phyloP scores from a whole-genome alignment of 1,139 yeast genomes.

The Meyerozyma carpophila region DNA sequence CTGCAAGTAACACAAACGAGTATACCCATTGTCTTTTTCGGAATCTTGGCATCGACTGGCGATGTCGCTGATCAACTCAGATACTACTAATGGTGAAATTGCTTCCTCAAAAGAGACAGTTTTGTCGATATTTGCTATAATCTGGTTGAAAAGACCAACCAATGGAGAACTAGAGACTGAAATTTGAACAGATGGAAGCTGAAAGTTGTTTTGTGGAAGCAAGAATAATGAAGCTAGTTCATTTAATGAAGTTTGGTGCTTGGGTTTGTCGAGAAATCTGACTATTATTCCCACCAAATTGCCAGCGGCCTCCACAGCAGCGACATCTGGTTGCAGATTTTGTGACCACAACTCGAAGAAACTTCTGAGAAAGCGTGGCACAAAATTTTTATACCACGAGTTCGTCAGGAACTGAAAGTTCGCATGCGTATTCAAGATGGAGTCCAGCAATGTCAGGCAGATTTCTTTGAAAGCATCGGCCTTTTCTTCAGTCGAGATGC shows the following conservation, averaged over 20 bases:
- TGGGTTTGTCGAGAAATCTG: constrained; percentile 29
- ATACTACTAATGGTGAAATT: neutral
- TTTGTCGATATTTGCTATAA: constrained; percentile 49
- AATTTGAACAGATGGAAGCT: constrained; percentile 16
- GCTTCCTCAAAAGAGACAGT: constrained; percentile 1
- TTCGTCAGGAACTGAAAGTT: constrained; percentile 30
- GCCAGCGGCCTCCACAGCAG: constrained; percentile 28
- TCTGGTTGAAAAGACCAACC: constrained; percentile 43
- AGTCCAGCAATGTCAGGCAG: constrained; percentile 21
- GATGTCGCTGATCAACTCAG: neutral
- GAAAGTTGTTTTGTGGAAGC: constrained; percentile 6
- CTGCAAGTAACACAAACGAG: constrained; percentile 56
- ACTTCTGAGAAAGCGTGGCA: constrained; percentile 23
- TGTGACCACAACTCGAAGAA: constrained; percentile 8
- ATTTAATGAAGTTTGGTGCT: constrained; percentile 35
- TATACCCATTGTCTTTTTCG: constrained; percentile 15
- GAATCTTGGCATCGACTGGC: constrained; percentile 1
- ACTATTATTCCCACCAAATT: constrained; percentile 33
- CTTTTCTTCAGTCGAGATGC: constrained; percentile 8
- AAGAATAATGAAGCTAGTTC: constrained; percentile 25
- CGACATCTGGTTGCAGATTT: constrained; percentile 9
- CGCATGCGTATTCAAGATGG: constrained; percentile 19
- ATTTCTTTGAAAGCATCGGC: constrained; percentile 13
- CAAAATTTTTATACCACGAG: constrained; percentile 36
- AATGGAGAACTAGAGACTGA: constrained; percentile 31